Evolutionary conservation across 805 yeast species (phyloP).

Genomic region (Ogataea henricii): DNA sequence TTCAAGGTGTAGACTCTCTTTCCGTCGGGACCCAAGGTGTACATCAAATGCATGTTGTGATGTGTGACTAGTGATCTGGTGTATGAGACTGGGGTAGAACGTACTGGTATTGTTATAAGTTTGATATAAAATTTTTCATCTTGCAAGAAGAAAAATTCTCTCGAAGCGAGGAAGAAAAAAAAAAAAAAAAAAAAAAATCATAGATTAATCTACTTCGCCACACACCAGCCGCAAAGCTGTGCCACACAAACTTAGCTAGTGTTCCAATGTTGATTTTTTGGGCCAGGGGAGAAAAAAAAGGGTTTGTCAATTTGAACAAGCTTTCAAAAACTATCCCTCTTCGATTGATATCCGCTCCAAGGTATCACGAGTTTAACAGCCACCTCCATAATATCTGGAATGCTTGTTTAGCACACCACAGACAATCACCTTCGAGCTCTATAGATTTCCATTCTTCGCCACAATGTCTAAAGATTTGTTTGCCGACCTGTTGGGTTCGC

Average conservation of each 20-base stretch:
- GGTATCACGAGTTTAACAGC: too few relatives aligned
- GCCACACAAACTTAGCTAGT: not conserved
- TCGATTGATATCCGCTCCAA: too few relatives aligned
- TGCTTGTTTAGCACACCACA: not conserved
- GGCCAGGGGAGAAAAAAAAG: not conserved
- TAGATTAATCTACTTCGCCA: not conserved
- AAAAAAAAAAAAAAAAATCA: not conserved
- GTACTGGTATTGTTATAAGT: not conserved
- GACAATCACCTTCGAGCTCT: not conserved
- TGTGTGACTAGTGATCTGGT: not conserved
- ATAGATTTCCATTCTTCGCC: not conserved
- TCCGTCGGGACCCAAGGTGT: slow-evolving; percentile 92
- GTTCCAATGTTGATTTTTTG: not conserved
- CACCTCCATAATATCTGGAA: too few relatives aligned
- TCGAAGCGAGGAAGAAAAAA: not conserved
- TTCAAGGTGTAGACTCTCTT: slow-evolving; percentile 92
- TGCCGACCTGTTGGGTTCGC: slow-evolving; percentile 42
- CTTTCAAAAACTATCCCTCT: too few relatives aligned
- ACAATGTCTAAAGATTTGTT: slow-evolving; percentile 41
- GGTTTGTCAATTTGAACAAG: not conserved
- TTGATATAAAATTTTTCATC: slow-evolving; percentile 2
- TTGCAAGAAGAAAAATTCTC: not conserved
- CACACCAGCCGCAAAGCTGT: not conserved
- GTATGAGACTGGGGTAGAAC: not conserved
- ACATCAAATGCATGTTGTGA: slow-evolving; percentile 91